These are phyloP conservation scores for Pythium inflatum DNA, from an alignment of 352 stramenopile species.

Conservation along the genomic window DNA sequence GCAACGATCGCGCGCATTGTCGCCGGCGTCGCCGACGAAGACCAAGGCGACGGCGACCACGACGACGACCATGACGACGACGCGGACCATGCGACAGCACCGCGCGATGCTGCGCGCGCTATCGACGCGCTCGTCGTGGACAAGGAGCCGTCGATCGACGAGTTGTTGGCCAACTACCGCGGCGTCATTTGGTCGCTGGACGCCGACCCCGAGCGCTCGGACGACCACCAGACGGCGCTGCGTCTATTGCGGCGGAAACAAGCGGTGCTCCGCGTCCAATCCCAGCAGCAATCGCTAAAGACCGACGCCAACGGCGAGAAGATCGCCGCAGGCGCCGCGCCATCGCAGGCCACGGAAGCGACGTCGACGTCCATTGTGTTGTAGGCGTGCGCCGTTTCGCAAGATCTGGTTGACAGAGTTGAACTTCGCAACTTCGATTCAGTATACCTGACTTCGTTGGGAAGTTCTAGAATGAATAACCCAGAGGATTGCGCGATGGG, in stretches of 20 bases:
- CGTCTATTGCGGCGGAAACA: conserved; percentile 27
- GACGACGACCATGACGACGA: not conserved
- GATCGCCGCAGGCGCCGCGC: too few relatives aligned
- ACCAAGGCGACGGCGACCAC: not conserved
- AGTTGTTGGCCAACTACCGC: conserved; percentile 28
- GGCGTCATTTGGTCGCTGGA: conserved; percentile 30
- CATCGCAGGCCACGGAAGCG: too few relatives aligned
- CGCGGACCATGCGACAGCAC: not conserved
- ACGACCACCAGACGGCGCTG: conserved; percentile 16
- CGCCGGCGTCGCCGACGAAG: conserved; percentile 7
- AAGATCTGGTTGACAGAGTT: conserved; percentile 1
- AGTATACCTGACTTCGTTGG: conserved; percentile 4
- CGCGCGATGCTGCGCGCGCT: not conserved
- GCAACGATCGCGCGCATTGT: conserved; percentile 25
- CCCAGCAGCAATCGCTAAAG: conserved; percentile 2
- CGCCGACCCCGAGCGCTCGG: conserved; percentile 9
- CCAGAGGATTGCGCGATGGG: conserved; percentile 5
- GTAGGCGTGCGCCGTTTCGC: conserved; percentile 5
- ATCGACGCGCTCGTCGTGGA: not conserved
- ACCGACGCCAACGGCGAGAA: not conserved
- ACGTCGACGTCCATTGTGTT: too few relatives aligned
- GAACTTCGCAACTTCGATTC: conserved; percentile 18
- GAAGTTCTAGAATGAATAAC: conserved; percentile 13
- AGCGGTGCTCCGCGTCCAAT: conserved; percentile 15
- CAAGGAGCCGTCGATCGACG: not conserved